Conservation (phyloP, 2,329 filamentous ascomycete genomes). For the Colletotrichum incanum region DNA sequence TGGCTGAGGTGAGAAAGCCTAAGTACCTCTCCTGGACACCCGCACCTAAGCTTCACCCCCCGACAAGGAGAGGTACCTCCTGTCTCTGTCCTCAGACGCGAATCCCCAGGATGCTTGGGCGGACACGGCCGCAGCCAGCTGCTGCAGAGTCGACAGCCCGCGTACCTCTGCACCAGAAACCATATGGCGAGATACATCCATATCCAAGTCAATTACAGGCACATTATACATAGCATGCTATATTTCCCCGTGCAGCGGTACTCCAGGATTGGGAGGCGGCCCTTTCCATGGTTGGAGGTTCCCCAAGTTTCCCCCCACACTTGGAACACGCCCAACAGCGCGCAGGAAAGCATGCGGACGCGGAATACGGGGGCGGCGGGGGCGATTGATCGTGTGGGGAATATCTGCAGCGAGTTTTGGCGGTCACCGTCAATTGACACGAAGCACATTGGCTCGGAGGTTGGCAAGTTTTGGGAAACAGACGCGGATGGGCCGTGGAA, state of each 20-base stretch:
- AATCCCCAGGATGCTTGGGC: conserved; percentile 4
- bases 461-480: neutral
- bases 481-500: neutral
- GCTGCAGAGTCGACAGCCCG: neutral
- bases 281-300: neutral
- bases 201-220: neutral
- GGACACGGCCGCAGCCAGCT: conserved; percentile 18
- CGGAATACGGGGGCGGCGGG: neutral
- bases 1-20: neutral
- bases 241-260: neutral
- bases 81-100: neutral
- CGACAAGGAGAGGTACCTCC: conserved; percentile 9
- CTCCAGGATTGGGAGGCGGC: neutral
- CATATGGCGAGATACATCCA: neutral
- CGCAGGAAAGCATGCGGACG: neutral
- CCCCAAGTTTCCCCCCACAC: conserved; percentile 1
- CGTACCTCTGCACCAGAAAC: neutral
- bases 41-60: conserved; percentile 7
- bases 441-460: neutral
- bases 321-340: too few species aligned
- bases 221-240: neutral
- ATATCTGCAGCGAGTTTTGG: conserved; percentile 9
- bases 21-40: conserved; percentile 17
- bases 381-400: conserved; percentile 4
- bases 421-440: conserved; percentile 6